Evolutionary conservation across 2,329 filamentous ascomycete genomes (phyloP).

Genomic region (Sporothrix globosa): DNA sequence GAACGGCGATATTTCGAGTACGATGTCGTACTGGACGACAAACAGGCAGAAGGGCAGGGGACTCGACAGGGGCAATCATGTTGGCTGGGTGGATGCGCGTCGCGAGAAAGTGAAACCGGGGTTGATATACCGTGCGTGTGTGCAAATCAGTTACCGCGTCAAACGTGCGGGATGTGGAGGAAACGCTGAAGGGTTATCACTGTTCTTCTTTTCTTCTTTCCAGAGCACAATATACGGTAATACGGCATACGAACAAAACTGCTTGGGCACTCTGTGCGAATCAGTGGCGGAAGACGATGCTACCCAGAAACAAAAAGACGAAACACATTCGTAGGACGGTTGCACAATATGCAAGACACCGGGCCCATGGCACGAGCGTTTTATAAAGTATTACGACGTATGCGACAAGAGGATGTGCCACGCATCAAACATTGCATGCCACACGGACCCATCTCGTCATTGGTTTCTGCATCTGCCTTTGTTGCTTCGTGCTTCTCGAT

Average conservation of each 20-base stretch:
- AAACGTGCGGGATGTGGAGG: constrained; percentile 17
- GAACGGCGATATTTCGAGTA: background rate
- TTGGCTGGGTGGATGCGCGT: background rate
- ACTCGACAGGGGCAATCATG: background rate
- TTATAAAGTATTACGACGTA: no score
- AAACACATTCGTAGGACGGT: background rate
- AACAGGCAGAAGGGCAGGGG: background rate
- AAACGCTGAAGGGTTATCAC: background rate
- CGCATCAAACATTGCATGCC: constrained; percentile 12
- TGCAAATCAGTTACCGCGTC: background rate
- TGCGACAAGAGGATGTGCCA: background rate
- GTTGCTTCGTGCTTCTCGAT: background rate
- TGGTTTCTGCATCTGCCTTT: background rate
- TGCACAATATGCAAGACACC: background rate
- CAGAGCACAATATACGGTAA: background rate
- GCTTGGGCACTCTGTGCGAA: constrained; percentile 7
- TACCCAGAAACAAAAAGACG: background rate
- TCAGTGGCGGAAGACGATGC: constrained; percentile 3
- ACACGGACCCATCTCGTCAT: constrained; percentile 8
- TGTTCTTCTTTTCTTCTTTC: background rate
- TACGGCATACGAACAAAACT: background rate
- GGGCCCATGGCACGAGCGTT: background rate
- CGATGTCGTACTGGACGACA: background rate
- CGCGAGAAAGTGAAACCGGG: constrained; percentile 22
- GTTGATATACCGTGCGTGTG: constrained; percentile 9